phyloP scores from a whole-genome alignment of 225 moss, liverwort and hornwort genomes.

The Straminergon stramineum region DNA sequence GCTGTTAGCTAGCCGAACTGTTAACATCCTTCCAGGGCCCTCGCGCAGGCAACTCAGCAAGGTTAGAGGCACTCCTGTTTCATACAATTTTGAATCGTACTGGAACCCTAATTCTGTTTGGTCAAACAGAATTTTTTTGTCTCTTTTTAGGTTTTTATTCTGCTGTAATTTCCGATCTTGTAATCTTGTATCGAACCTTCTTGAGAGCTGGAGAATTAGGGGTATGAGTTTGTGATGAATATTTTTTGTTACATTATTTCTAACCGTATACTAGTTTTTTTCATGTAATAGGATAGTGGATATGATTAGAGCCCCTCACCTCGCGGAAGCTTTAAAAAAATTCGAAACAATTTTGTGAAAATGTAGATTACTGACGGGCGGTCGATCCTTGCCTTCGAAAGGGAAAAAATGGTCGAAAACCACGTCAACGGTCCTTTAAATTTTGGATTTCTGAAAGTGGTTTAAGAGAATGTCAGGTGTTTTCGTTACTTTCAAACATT shows the following conservation, averaged over 20 bases:
- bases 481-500: neutral
- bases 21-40: conserved; percentile 57
- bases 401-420: neutral
- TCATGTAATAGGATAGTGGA: neutral
- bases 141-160: neutral
- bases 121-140: neutral
- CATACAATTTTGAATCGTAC: neutral
- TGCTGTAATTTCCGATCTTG: neutral
- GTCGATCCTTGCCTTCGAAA: neutral
- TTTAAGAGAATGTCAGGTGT: neutral
- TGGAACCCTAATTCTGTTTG: neutral
- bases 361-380: neutral
- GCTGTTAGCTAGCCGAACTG: conserved; percentile 48
- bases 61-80: conserved; percentile 18
- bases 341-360: neutral
- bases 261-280: neutral
- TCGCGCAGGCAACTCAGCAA: conserved; percentile 79
- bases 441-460: neutral
- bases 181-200: neutral
- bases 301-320: neutral
- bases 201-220: neutral
- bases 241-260: neutral
- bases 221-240: neutral
- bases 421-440: too few relatives aligned
- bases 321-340: neutral